These are phyloP conservation scores for Rhodotorula diobovata DNA, from an alignment of 768 basidiomycete genomes.

Conservation along the genomic window DNA sequence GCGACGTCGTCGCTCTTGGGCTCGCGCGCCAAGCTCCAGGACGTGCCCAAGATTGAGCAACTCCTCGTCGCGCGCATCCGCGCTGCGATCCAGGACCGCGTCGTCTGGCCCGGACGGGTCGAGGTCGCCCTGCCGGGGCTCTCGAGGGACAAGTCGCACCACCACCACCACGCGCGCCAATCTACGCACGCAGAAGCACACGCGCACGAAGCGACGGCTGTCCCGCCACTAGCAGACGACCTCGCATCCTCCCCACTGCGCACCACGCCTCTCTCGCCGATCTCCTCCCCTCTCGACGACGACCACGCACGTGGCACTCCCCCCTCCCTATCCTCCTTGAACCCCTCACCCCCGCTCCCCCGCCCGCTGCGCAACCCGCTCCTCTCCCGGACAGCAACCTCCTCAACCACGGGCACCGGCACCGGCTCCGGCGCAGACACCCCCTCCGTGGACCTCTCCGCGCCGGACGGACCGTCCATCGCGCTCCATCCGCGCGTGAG, in stretches of 20 bases:
- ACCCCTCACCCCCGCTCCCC: background rate
- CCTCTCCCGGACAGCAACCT: background rate
- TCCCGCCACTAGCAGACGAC: background rate
- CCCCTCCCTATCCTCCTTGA: background rate
- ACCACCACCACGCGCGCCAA: background rate
- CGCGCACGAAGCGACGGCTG: background rate
- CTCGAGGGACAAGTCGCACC: background rate
- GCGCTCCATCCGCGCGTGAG: constrained; percentile 12
- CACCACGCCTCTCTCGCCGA: background rate
- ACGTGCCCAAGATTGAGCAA: constrained; percentile 95
- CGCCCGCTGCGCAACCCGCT: background rate
- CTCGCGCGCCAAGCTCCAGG: constrained; percentile 91
- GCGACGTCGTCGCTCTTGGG: constrained; percentile 88
- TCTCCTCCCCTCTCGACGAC: background rate
- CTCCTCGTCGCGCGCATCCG: constrained; percentile 81
- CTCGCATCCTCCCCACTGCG: background rate
- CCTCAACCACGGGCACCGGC: background rate
- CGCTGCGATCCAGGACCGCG: constrained; percentile 50
- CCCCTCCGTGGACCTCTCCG: constrained; percentile 5
- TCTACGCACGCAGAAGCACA: too few relatives aligned
- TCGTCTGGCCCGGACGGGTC: constrained; percentile 37
- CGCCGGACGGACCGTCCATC: constrained; percentile 9
- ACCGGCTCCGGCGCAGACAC: background rate
- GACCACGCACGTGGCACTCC: background rate
- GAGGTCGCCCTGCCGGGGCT: constrained; percentile 26